These are phyloP conservation scores for Aureobasidium sp. DNA, from an alignment of 2,329 filamentous ascomycete species.

Conservation along the genomic window DNA sequence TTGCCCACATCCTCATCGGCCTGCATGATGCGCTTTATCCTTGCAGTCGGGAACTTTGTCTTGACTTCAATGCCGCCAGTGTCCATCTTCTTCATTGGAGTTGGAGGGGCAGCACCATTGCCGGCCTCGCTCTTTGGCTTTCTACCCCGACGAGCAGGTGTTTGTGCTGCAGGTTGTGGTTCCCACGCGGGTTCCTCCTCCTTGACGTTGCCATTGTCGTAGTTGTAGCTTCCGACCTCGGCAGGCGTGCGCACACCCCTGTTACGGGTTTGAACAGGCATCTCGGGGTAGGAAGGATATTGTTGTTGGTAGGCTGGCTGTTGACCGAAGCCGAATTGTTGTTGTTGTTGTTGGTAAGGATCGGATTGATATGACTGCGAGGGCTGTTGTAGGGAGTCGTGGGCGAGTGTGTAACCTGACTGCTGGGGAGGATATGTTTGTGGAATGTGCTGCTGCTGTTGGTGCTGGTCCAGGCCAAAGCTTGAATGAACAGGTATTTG, in stretches of 20 bases:
- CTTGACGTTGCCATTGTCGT: conserved; percentile 20
- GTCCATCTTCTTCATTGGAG: conserved; percentile 18
- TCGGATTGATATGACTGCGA: background rate
- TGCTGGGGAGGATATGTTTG: conserved; percentile 10
- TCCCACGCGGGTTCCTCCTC: conserved; percentile 23
- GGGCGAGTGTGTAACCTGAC: conserved; percentile 4
- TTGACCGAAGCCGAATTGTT: conserved; percentile 15
- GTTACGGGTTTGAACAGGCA: conserved; percentile 17
- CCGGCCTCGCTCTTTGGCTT: conserved; percentile 14
- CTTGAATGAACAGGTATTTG: background rate
- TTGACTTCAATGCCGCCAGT: conserved; percentile 60
- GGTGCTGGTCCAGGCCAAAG: background rate
- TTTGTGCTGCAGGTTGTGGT: conserved; percentile 13
- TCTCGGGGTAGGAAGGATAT: conserved; percentile 9
- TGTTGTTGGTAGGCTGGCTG: conserved; percentile 13
- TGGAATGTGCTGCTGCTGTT: conserved; percentile 10
- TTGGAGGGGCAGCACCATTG: background rate
- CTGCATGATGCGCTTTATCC: conserved; percentile 99
- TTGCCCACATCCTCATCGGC: conserved; percentile 98
- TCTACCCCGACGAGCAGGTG: conserved; percentile 15
- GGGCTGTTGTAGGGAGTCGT: conserved; percentile 12
- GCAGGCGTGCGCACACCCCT: conserved; percentile 14
- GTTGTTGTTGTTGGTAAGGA: background rate
- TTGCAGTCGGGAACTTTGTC: conserved; percentile 93
- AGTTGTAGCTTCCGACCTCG: conserved; percentile 14